Base-by-base conservation (phyloP, 495 filamentous ascomycete genomes). In the Penicillium robsamsonii region DNA sequence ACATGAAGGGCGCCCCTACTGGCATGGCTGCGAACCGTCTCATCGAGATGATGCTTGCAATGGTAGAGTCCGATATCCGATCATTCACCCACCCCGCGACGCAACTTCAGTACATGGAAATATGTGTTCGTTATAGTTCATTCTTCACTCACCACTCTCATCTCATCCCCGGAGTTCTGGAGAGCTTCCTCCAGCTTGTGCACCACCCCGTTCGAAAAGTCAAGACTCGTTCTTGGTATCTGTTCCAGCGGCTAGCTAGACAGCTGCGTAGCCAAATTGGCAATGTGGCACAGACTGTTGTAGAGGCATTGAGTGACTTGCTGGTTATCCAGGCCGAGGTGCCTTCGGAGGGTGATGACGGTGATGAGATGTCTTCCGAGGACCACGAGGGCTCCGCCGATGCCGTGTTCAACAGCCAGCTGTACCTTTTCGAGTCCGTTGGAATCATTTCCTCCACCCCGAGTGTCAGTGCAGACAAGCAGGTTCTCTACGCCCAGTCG, bases 51-150 rank as follows among this genome's bases (percentile, higher is more conserved):
- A 94, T 99, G 88, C 77, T 80, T 55, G 88, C 89, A 70, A 91
- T 99, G 89, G 87, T 96, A 29, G 88, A 96, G 59, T 95, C 89
- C 58, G 90, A 88, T 58, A 87, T 97, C 58, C 85, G 88, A 57
- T 86, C 81, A 25, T 94, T 90, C 67, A 84, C 87, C 4, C 94
- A 97, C 71, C 94, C 95, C 0, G 90, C 91, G 20, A 90, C 96
- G 30, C 86, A 97, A 55, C 79, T 97, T 15, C 91, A 96, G 70
- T 97, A 94, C 62, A 97, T 97, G 95, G 94, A 97, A 62, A 94
- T 96, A 40, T 95, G 91, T 67, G 91, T 96, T 31, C 87, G 94
- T 35, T 97, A 97, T 68, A 86, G 83, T 69, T 80, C 83, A n/a
- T 96, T 96, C 72, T 97, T 99, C 72, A 90, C 95, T 56, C 78